These are phyloP conservation scores for Albifimbria verrucaria DNA, from an alignment of 2,329 filamentous ascomycete species.

Conservation along the genomic window DNA sequence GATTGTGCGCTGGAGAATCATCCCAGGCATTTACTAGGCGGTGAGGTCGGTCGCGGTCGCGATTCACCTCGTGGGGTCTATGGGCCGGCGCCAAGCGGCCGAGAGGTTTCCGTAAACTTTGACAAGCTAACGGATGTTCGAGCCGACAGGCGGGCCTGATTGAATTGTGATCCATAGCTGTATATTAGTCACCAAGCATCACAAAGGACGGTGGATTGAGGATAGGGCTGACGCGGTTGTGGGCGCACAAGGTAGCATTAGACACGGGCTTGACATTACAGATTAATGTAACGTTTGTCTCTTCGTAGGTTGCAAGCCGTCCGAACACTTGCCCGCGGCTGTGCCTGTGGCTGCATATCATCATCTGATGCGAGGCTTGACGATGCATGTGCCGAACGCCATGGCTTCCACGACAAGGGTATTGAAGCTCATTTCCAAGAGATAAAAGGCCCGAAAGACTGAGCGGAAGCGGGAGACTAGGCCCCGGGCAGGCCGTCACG, in stretches of 20 bases:
- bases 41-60: background rate
- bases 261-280: too few species aligned
- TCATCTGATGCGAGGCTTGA: background rate
- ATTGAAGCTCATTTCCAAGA: background rate
- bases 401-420: background rate
- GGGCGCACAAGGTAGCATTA: background rate
- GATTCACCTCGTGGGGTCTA: background rate
- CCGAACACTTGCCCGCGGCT: background rate
- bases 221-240: too few species aligned
- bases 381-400: background rate
- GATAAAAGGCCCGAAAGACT: background rate
- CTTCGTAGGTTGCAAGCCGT: too few species aligned
- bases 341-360: background rate
- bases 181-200: too few species aligned
- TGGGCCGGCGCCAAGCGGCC: background rate
- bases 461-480: background rate
- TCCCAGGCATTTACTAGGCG: slow-evolving; percentile 76
- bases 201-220: too few species aligned
- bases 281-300: background rate
- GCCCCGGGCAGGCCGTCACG: background rate
- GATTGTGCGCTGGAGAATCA: slow-evolving; percentile 75
- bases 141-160: too few species aligned
- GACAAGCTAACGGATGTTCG: too few species aligned
- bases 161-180: too few species aligned
- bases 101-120: too few species aligned